Evolutionary conservation across 2,329 filamentous ascomycete species (phyloP), one percentile per base, ranked within the genome.

Genomic region (Pseudocercospora vitis): DNA sequence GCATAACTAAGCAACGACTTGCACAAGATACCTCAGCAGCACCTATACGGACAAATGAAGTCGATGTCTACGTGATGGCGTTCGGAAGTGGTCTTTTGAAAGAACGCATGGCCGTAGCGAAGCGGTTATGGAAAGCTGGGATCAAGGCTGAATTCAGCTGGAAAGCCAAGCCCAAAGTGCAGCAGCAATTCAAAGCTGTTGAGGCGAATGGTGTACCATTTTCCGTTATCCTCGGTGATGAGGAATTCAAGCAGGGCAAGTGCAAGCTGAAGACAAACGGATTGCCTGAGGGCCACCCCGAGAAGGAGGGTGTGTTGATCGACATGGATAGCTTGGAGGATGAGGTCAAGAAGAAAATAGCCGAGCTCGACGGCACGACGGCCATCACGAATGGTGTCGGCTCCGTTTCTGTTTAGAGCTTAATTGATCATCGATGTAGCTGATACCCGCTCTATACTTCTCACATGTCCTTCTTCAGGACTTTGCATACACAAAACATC

Each of bases 61-160:
- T 91, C 2, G 91, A 97, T 68, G 91, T 91, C 40, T 96, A 85
- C 73, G 87, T 97, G 66, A 97, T 97, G 91, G 91, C 91, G 0
- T 91, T 96, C 67, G 91, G 90, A 50, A 88, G 89, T 49, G 90
- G 89, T 40, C 78, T 95, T 59, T 74, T 96, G 50, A 84, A 85
- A 62, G 88, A 96, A 77, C 87, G 92, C 61, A 91, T 96, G 84
- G 77, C 84, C 21, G 81, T 97, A 31, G 86, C 86, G 55, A 81
- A 84, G 61, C 79, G 79, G 60, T 77, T 97, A 46, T 95, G 92
- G 90, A 85, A 90, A 63, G 89, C 87, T 6, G 91, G 89, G 16
- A 86, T 97, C 75, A 95, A 91, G 77, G 87, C 91, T 53, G 91
- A 97, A 71, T 96, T 94, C 70, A 78, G 84, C 8, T 89, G 89